Base-by-base conservation (phyloP, 2,329 filamentous ascomycete species). In the Colletotrichum orbiculare region DNA sequence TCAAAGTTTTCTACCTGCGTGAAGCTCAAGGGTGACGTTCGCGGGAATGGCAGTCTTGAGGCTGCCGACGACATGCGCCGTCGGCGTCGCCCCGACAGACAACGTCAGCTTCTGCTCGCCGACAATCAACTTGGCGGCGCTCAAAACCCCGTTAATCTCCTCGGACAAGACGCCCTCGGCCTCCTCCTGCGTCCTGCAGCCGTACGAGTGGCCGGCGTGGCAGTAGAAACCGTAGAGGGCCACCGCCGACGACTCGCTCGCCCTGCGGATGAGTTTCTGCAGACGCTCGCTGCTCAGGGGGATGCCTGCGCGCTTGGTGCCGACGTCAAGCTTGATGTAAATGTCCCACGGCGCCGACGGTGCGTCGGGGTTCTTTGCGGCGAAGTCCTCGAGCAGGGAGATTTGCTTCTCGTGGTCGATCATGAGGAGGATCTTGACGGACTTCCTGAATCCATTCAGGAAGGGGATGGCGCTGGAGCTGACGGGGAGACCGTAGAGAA, bases 401-500 rank as follows among this genome's bases (percentile, higher is more conserved):
- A 78, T 68, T 38, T 78, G 77, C 52, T 75, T 71, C 49, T 73
- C 70, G 39, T 78, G 74, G 66, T 78, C 77, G 45, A 80, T 67
- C 73, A 81, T 75, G 13, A 81, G 72, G 11, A 75, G 52, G 39
- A 81, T 73, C 6, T 69, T 71, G 11, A 79, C 46, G 1, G 71
- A 70, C 17, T 71, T 64, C 2, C 73, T 69, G 2, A 80, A 59
- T 2, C 72, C 67, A 2, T 54, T n/a, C 25, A 81, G 70, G 3
- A 71, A 68, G 0, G 74, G 72, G 2, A 80, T 67, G 8, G 73
- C 71, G 6, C 76, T 71, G 3, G 76, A 73, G 45, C 75, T 76
- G 49, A 81, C 67, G n/a, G 79, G 79, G 6, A 81, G 68, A 12
- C 79, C 77, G 45, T 80, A 81, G 7, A 81, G 71, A 59, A 74